phyloP scores from a whole-genome alignment of 2,329 filamentous ascomycete genomes.

The Beauveria sp. region DNA sequence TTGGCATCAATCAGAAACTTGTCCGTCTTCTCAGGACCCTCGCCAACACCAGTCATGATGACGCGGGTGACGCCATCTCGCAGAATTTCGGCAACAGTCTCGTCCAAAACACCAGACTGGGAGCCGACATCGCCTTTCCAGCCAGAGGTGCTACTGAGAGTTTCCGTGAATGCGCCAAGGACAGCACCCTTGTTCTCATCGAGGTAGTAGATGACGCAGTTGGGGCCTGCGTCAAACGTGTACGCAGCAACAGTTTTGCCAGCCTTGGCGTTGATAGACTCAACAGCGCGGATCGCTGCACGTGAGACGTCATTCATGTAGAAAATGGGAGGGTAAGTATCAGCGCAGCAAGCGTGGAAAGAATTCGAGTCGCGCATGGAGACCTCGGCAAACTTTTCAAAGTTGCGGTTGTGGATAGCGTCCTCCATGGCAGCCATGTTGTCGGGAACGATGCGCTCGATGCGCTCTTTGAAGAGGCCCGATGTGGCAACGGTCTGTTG shows the following conservation, averaged over 20 bases:
- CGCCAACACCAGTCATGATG: conserved; percentile 85
- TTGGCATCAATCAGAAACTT: conserved; percentile 69
- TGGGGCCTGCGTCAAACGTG: conserved; percentile 95
- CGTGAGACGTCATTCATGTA: conserved; percentile 94
- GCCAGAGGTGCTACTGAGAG: conserved; percentile 60
- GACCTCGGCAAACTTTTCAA: conserved; percentile 76
- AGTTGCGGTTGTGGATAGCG: conserved; percentile 71
- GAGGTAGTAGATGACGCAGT: conserved; percentile 93
- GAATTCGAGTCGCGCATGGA: conserved; percentile 97
- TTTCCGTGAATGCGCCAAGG: conserved; percentile 67
- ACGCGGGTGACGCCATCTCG: conserved; percentile 78
- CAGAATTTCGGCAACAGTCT: conserved; percentile 56
- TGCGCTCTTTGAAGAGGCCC: conserved; percentile 73
- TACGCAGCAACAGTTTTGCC: conserved; percentile 83
- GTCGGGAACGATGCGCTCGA: conserved; percentile 67
- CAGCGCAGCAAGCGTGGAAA: conserved; percentile 91
- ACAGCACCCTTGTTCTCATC: conserved; percentile 68
- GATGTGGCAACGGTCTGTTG: conserved; percentile 92
- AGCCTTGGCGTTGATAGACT: conserved; percentile 75
- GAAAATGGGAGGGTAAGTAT: conserved; percentile 95
- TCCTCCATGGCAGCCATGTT: conserved; percentile 81
- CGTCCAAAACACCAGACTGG: conserved; percentile 52
- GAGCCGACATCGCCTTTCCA: conserved; percentile 58
- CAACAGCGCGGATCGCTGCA: conserved; percentile 80
- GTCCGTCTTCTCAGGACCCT: conserved; percentile 75